These are phyloP conservation scores for Graphilbum ipis-grandicollis DNA, from an alignment of 2,329 filamentous ascomycete genomes.

Conservation along the genomic window DNA sequence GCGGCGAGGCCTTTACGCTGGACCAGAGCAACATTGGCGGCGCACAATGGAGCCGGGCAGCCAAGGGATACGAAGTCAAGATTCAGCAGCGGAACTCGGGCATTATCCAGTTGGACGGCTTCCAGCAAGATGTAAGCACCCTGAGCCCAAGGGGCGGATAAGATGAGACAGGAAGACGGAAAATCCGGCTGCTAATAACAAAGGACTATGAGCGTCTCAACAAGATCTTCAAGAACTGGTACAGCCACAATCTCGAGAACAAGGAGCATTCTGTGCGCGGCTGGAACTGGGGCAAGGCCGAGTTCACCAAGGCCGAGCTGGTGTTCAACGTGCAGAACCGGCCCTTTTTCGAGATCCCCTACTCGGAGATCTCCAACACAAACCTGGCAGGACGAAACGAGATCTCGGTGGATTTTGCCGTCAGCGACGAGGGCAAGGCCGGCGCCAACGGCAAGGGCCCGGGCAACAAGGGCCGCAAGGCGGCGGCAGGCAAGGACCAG, in stretches of 20 bases:
- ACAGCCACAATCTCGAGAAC: conserved; percentile 79
- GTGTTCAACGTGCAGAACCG: conserved; percentile 94
- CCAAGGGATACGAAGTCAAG: conserved; percentile 87
- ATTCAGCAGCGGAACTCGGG: conserved; percentile 70
- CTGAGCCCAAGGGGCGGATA: too few relatives aligned
- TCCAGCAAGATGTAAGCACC: conserved; percentile 67
- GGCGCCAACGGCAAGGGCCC: conserved; percentile 64
- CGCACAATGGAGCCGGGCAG: conserved; percentile 88
- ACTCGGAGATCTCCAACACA: conserved; percentile 93
- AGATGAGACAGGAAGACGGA: too few relatives aligned
- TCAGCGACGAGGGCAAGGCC: conserved; percentile 55
- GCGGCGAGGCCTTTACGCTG: conserved; percentile 85
- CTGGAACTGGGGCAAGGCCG: conserved; percentile 99
- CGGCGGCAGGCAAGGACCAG: conserved; percentile 76
- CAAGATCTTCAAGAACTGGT: conserved; percentile 97
- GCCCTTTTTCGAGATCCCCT: conserved; percentile 91
- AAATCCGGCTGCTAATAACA: too few relatives aligned
- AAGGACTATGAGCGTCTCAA: conserved; percentile 75
- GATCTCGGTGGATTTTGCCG: conserved; percentile 84
- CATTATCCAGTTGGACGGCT: conserved; percentile 87
- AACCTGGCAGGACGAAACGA: conserved; percentile 96
- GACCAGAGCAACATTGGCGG: conserved; percentile 70
- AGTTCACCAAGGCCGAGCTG: conserved; percentile 89
- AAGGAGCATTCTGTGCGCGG: conserved; percentile 89
- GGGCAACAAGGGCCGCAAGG: conserved; percentile 71